These are phyloP conservation scores for Xylariales sp. DNA, from an alignment of 2,329 filamentous ascomycete genomes.

Conservation along the genomic window DNA sequence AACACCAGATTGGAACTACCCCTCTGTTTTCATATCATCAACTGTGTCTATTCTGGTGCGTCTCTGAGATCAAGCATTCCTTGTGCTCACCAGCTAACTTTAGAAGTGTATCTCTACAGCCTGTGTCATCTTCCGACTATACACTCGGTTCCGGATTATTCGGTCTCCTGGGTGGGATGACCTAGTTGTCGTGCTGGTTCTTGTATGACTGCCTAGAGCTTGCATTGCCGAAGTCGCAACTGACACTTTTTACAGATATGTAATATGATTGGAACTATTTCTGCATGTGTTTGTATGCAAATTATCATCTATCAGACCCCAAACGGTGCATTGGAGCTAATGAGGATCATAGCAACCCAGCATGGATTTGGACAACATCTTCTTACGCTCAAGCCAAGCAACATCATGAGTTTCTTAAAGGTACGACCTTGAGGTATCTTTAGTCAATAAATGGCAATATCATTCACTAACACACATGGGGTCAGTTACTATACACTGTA, in stretches of 20 bases:
- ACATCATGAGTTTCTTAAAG: conserved; percentile 11
- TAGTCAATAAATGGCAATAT: background rate
- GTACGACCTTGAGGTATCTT: conserved; percentile 7
- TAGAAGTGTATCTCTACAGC: no score
- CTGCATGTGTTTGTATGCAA: no score
- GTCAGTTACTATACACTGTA: conserved; percentile 19
- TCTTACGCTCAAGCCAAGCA: conserved; percentile 6
- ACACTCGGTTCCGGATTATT: conserved; percentile 13
- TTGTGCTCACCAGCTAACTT: no score
- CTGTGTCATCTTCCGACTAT: conserved; percentile 16
- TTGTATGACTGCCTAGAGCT: conserved; percentile 5
- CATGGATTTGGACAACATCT: conserved; percentile 16
- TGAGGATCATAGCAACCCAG: conserved; percentile 12
- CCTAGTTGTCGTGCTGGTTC: conserved; percentile 13
- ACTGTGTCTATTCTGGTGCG: no score
- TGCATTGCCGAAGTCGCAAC: no score
- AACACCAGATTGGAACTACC: no score
- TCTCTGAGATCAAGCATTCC: no score
- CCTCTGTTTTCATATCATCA: no score
- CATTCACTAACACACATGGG: background rate
- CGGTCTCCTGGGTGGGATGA: conserved; percentile 18
- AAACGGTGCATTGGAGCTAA: no score
- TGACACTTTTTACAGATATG: no score
- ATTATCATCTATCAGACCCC: no score
- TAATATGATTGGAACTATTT: no score